These are phyloP conservation scores for Fusarium protoensiforme DNA, from an alignment of 2,329 filamentous ascomycete genomes.

Conservation along the genomic window DNA sequence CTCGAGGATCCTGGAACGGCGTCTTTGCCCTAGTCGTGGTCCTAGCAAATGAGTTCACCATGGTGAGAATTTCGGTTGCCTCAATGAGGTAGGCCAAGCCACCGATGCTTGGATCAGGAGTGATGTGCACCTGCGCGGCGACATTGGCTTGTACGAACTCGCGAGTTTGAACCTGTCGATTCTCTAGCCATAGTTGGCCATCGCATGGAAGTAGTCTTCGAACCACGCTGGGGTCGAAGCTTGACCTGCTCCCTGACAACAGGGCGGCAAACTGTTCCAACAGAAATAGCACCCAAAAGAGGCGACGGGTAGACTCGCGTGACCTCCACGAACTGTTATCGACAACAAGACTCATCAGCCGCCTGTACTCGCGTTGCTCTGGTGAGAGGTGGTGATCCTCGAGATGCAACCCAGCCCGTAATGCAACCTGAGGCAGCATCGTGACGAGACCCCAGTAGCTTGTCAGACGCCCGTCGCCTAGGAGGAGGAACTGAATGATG, in stretches of 20 bases:
- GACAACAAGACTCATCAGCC: not conserved
- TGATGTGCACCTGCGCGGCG: not conserved
- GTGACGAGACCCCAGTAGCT: not conserved
- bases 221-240: not conserved
- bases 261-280: not conserved
- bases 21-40: not conserved
- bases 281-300: not conserved
- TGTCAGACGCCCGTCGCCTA: not conserved
- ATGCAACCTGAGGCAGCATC: not conserved
- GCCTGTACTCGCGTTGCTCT: not conserved
- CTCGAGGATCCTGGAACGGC: not conserved
- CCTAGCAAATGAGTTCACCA: not conserved
- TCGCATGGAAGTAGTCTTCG: not conserved
- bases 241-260: not conserved
- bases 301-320: not conserved
- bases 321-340: not conserved
- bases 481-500: not conserved
- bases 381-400: not conserved
- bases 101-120: not conserved
- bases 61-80: not conserved
- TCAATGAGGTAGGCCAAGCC: not conserved
- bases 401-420: not conserved
- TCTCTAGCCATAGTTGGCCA: not conserved
- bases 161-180: not conserved
- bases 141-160: not conserved